These are phyloP conservation scores for Citrus inodora DNA, from an alignment of 345 rosid species.

Conservation along the genomic window DNA sequence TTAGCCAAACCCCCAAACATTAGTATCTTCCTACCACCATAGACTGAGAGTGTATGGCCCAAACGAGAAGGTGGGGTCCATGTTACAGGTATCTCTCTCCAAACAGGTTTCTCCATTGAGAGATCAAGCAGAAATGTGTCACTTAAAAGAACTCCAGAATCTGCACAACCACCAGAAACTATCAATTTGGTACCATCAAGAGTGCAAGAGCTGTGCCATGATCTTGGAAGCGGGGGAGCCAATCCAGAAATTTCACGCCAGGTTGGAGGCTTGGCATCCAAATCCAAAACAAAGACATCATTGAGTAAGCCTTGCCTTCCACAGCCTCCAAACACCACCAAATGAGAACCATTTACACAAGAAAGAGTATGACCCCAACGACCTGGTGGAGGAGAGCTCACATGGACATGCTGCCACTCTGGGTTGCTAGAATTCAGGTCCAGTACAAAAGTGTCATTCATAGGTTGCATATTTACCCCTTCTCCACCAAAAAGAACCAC, in stretches of 20 bases:
- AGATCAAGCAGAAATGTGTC: constrained; percentile 87
- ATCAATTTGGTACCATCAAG: constrained; percentile 86
- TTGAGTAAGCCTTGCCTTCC: constrained; percentile 83
- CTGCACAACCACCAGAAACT: constrained; percentile 92
- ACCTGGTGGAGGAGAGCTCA: constrained; percentile 89
- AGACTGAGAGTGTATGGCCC: constrained; percentile 78
- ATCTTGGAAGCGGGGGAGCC: constrained; percentile 86
- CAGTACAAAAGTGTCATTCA: constrained; percentile 88
- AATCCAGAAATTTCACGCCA: constrained; percentile 89
- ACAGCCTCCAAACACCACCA: constrained; percentile 91
- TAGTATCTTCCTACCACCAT: constrained; percentile 78
- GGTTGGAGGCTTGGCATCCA: constrained; percentile 81
- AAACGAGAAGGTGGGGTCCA: constrained; percentile 92
- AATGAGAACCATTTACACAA: constrained; percentile 73
- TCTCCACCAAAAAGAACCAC: constrained; percentile 91
- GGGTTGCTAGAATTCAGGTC: constrained; percentile 73
- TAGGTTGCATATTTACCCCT: constrained; percentile 93
- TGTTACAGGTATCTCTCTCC: constrained; percentile 85
- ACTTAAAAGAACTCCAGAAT: constrained; percentile 83
- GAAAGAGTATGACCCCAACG: constrained; percentile 91
- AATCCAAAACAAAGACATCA: constrained; percentile 76
- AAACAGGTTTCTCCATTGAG: constrained; percentile 80
- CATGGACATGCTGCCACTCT: constrained; percentile 81
- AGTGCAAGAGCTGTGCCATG: constrained; percentile 96
- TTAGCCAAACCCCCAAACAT: constrained; percentile 91